Percentiles rank a stretch among this genome's conserved stretches.
Evolutionary conservation across 257 asterid genomes (phyloP).

Genomic region (Handroanthus guayacan): DNA sequence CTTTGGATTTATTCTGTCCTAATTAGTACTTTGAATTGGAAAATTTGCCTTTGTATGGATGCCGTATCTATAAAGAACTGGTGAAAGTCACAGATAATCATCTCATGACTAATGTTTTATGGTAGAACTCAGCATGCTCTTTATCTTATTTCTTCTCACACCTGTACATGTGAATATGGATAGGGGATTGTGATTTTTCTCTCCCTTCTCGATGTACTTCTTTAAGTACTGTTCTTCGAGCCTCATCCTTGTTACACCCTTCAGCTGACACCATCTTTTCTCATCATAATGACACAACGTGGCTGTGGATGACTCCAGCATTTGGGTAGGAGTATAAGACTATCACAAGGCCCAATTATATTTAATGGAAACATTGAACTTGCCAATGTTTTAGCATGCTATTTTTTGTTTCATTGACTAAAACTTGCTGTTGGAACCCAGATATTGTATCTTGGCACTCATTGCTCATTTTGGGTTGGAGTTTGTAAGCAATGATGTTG

Average conservation of each 20-base stretch:
- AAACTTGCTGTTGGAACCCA: background rate
- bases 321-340: background rate
- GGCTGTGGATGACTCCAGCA: background rate
- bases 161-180: no score
- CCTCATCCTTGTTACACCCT: slow-evolving; percentile 13
- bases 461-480: background rate
- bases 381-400: background rate
- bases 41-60: background rate
- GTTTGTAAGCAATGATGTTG: background rate
- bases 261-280: background rate
- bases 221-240: background rate
- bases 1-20: background rate
- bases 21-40: background rate
- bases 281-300: background rate
- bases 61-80: background rate
- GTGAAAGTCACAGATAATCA: background rate
- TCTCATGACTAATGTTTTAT: background rate
- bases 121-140: background rate
- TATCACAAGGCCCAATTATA: no score
- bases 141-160: background rate
- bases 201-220: background rate
- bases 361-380: slow-evolving; percentile 10
- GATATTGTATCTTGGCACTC: background rate
- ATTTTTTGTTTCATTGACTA: slow-evolving; percentile 1
- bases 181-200: background rate